Percentiles rank a stretch among this genome's conserved stretches.
Evolutionary conservation across 2,329 filamentous ascomycete species (phyloP).

Genomic region (Biscogniauxia marginata): DNA sequence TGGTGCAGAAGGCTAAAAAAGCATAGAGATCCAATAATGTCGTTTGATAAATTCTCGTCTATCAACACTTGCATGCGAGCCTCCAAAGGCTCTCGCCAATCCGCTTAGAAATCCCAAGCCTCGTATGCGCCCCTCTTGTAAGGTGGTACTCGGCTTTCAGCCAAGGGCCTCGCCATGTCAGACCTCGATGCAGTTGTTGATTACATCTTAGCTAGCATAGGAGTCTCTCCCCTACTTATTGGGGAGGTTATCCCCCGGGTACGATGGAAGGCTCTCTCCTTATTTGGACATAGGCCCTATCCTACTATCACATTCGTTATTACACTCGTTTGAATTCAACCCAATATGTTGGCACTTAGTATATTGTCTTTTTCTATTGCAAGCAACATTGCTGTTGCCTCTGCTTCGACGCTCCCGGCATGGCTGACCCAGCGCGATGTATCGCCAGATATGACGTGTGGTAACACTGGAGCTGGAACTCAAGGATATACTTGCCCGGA

Average conservation of each 20-base stretch:
- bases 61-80: not conserved
- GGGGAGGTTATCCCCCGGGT: not conserved
- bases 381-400: slow-evolving; percentile 17
- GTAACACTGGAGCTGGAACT: slow-evolving; percentile 22
- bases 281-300: slow-evolving; percentile 9
- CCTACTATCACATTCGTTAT: slow-evolving; percentile 13
- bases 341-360: slow-evolving; percentile 10
- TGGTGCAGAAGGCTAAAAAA: not conserved
- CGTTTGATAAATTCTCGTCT: not conserved
- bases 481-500: slow-evolving; percentile 24
- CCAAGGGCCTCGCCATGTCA: not conserved
- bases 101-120: not conserved
- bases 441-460: slow-evolving; percentile 24
- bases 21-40: not conserved
- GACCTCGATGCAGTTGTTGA: not conserved
- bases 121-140: not conserved
- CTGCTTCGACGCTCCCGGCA: slow-evolving; percentile 18
- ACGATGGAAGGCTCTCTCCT: not conserved
- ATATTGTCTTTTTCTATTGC: slow-evolving; percentile 11
- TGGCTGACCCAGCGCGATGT: slow-evolving; percentile 14
- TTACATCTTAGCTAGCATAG: not conserved
- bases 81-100: not conserved
- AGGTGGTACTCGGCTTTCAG: not conserved
- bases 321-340: not conserved
- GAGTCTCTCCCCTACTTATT: not conserved